Percentiles rank a stretch among this genome's conserved stretches.
Conservation (phyloP, 805 yeast species). For the Aciculoconidium aculeatum region DNA sequence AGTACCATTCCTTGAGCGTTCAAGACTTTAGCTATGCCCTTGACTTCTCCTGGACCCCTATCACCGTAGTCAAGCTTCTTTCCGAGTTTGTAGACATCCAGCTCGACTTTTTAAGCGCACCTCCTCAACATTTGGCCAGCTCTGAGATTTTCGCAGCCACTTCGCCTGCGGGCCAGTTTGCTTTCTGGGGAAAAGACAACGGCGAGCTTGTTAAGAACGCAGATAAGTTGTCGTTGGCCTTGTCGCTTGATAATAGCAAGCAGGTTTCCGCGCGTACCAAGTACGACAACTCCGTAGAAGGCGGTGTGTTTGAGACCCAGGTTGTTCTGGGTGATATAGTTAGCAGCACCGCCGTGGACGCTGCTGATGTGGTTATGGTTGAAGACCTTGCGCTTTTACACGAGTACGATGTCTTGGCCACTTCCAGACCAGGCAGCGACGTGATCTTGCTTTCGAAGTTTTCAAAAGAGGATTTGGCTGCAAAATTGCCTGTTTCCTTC, state of each 20-base stretch:
- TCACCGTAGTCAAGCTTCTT: constrained; percentile 45
- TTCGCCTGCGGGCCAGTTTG: constrained; percentile 40
- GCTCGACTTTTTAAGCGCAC: constrained; percentile 20
- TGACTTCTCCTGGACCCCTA: constrained; percentile 50
- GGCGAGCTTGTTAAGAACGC: constrained; percentile 51
- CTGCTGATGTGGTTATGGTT: constrained; percentile 61
- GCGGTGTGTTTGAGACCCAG: constrained; percentile 70
- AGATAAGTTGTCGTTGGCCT: constrained; percentile 59
- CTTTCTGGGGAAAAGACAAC: constrained; percentile 68
- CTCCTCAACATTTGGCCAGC: constrained; percentile 10
- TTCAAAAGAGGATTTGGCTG: constrained; percentile 44
- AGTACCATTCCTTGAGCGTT: constrained; percentile 32
- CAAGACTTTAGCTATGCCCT: constrained; percentile 50
- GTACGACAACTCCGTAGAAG: constrained; percentile 65
- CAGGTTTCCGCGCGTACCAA: constrained; percentile 52
- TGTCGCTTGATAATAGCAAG: constrained; percentile 56
- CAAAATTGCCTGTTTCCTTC: constrained; percentile 47
- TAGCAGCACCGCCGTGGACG: constrained; percentile 35
- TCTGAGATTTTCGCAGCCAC: constrained; percentile 31
- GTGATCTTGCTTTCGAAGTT: constrained; percentile 47
- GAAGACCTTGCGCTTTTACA: constrained; percentile 53
- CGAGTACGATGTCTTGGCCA: constrained; percentile 56
- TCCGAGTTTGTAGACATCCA: constrained; percentile 30
- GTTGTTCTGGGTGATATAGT: constrained; percentile 32
- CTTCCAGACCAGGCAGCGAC: constrained; percentile 51